Evolutionary conservation across 306 rosid genomes (phyloP).

Genomic region (Cotoneaster glaucophyllus): DNA sequence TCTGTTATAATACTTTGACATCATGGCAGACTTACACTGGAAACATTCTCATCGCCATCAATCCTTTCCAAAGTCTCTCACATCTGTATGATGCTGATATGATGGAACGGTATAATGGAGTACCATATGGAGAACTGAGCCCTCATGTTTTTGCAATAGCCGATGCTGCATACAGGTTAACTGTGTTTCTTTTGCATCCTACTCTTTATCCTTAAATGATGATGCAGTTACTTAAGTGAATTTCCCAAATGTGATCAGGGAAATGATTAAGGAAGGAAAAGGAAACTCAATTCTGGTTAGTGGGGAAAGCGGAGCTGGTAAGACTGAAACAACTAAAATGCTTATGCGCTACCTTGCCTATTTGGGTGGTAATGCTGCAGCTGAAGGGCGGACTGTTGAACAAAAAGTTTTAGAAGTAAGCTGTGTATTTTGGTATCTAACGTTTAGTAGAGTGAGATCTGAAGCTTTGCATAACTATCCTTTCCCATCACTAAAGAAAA

Average conservation of each 20-base stretch:
- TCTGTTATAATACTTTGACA: conserved; percentile 35
- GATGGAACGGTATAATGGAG: conserved; percentile 74
- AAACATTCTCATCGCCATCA: conserved; percentile 90
- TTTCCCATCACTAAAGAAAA: not conserved
- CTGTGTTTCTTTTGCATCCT: conserved; percentile 25
- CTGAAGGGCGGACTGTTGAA: conserved; percentile 75
- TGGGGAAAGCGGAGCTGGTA: conserved; percentile 95
- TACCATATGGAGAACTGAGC: conserved; percentile 46
- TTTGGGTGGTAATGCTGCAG: conserved; percentile 68
- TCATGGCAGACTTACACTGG: conserved; percentile 85
- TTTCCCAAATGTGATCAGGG: conserved; percentile 42
- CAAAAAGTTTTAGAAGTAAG: conserved; percentile 90
- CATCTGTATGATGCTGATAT: conserved; percentile 50
- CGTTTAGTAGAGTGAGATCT: not conserved
- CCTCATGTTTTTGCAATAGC: conserved; percentile 94
- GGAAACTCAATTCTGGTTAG: conserved; percentile 89
- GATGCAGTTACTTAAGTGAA: conserved; percentile 20
- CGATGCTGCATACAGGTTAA: conserved; percentile 79
- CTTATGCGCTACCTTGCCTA: conserved; percentile 89
- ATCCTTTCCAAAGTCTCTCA: conserved; percentile 75
- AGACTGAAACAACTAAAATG: conserved; percentile 95
- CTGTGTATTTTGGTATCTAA: conserved; percentile 20
- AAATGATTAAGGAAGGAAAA: conserved; percentile 69
- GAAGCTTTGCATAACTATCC: not conserved
- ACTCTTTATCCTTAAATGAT: conserved; percentile 7